Evolutionary conservation across 306 rosid genomes (phyloP), one percentile per base, ranked within the genome.

Genomic region (Trifolium subterraneum): DNA sequence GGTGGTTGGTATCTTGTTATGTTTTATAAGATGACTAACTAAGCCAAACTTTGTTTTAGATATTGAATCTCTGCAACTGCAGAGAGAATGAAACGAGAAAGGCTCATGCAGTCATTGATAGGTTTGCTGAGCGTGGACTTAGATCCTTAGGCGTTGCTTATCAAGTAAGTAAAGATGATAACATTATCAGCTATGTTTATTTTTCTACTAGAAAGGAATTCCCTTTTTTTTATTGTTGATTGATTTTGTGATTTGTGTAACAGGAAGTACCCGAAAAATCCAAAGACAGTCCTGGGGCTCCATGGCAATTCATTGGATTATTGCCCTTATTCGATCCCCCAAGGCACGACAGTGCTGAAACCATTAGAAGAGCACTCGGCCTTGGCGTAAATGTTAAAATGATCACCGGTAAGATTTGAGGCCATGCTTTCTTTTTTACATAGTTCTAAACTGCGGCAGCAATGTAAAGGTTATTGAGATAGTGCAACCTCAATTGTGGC

Each of bases 311-410:
- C 56, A 89, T 93, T 83, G 98, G 97, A 33, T 73, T 93, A 83
- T 78, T 94, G 78, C 94, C 98, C 5, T 70, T 94, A 2, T 91
- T 94, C 84, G 98, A 94, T 84, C 97, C 97, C 71, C 98, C 98
- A 8, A 86, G 98, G 81, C 98, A 94, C 59, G 98, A 94, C 74
- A 94, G 98, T 76, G 98, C 98, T 61, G 98, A 94, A 81, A 91
- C 98, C 68, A 94, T 93, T 41, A 79, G 81, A 83, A 84, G 94
- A 83, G 98, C 98, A 67, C 91, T 94, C 31, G 65, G 90, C 71
- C 98, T 94, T 14, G 98, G 98, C 72, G 98, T 94, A 62, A 94
- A 94, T 77, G 98, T 94, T n/a, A 94, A 94, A 87, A 94, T 94
- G 98, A 91, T 94, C 72, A 94, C 98, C 3, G 98, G 98, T 91